Percentiles rank a stretch among this genome's conserved stretches.
Evolutionary conservation across 768 basidiomycete genomes (phyloP).

Genomic region (Hypholoma sublateritium): DNA sequence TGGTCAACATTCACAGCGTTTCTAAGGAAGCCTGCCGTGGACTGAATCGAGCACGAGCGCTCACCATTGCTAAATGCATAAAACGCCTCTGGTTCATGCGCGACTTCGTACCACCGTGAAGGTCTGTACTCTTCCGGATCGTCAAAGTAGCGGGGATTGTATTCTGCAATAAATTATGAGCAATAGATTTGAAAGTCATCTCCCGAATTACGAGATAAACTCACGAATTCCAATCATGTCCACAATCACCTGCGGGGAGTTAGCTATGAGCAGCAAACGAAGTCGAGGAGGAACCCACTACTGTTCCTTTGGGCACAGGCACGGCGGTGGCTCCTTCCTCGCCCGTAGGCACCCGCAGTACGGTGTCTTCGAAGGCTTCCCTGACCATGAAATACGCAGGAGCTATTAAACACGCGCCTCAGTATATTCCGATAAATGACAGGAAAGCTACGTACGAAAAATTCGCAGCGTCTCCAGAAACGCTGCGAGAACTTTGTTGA

Average conservation of each 20-base stretch:
- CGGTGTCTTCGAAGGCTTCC: not conserved
- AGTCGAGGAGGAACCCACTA: not conserved
- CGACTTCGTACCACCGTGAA: not conserved
- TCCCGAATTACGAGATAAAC: slow-evolving; percentile 14
- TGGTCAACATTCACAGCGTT: not conserved
- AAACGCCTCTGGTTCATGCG: not conserved
- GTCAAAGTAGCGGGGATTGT: slow-evolving; percentile 1
- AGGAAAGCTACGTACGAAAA: slow-evolving; percentile 37
- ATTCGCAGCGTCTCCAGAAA: slow-evolving; percentile 45
- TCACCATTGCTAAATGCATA: not conserved
- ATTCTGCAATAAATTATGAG: not conserved
- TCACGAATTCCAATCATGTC: slow-evolving; percentile 47
- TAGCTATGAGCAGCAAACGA: not conserved
- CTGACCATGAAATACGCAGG: not conserved
- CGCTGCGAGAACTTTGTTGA: slow-evolving; percentile 41
- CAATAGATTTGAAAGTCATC: not conserved
- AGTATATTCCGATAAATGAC: too few relatives aligned
- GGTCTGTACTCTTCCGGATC: slow-evolving; percentile 1
- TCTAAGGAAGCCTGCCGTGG: not conserved
- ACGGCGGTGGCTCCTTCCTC: not conserved
- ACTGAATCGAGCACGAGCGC: not conserved
- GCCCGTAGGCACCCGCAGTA: not conserved
- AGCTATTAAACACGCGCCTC: not conserved
- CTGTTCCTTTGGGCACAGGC: not conserved
- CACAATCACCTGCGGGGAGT: not conserved